Percentiles rank a stretch among this genome's conserved stretches.
phyloP scores from a whole-genome alignment of 2,329 filamentous ascomycete species.

The Karstenula rhodostoma region DNA sequence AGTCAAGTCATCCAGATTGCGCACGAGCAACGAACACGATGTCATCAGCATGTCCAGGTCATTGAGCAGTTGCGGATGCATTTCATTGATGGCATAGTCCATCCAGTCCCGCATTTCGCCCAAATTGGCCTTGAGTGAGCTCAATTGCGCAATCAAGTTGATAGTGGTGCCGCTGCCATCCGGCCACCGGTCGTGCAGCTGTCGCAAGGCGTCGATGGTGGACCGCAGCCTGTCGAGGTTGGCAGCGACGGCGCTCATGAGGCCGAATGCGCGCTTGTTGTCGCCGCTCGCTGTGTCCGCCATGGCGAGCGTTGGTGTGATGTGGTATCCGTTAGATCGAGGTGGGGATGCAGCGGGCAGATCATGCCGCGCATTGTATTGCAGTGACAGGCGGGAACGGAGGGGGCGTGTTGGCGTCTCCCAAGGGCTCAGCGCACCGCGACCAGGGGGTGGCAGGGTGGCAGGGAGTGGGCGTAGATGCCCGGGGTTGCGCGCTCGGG shows the following conservation, averaged over 20 bases:
- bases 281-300: conserved; percentile 31
- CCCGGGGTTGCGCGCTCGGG: conserved; percentile 19
- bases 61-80: conserved; percentile 46
- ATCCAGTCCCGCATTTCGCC: conserved; percentile 47
- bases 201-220: conserved; percentile 42
- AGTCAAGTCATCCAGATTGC: conserved; percentile 38
- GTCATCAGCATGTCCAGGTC: conserved; percentile 45
- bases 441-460: conserved; percentile 19
- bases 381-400: conserved; percentile 10
- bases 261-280: conserved; percentile 40
- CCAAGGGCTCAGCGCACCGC: conserved; percentile 15
- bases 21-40: conserved; percentile 40
- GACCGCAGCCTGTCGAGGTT: conserved; percentile 44
- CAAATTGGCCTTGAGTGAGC: conserved; percentile 44
- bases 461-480: conserved; percentile 21
- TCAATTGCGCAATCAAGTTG: conserved; percentile 48
- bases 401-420: conserved; percentile 17
- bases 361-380: conserved; percentile 27
- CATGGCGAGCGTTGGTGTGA: conserved; percentile 27
- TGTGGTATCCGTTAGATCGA: conserved; percentile 10
- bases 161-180: conserved; percentile 42
- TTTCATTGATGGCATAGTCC: conserved; percentile 41
- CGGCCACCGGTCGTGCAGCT: conserved; percentile 46
- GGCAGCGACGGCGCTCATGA: conserved; percentile 36
- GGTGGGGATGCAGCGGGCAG: conserved; percentile 15